These are phyloP conservation scores for Saccharomyces paradoxus DNA, from an alignment of 805 yeast species.

Conservation along the genomic window DNA sequence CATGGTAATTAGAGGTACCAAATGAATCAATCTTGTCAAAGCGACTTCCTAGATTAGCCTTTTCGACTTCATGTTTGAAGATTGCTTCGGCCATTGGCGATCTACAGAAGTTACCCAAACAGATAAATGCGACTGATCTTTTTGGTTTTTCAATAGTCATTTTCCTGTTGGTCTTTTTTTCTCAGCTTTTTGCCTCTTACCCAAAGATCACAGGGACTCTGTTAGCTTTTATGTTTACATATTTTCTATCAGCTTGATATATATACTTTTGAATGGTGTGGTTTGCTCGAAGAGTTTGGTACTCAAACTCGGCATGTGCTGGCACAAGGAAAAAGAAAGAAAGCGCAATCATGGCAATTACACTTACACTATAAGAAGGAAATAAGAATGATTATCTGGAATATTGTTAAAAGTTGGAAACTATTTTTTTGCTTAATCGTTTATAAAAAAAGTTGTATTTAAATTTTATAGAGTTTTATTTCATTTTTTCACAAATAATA, in stretches of 20 bases:
- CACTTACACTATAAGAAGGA: neutral
- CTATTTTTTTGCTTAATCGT: neutral
- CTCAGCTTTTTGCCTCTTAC: neutral
- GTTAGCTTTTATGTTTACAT: neutral
- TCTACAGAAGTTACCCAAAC: slow-evolving; percentile 87
- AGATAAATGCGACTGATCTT: slow-evolving; percentile 75
- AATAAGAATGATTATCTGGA: neutral
- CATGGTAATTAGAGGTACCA: slow-evolving; percentile 82
- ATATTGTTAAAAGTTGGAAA: neutral
- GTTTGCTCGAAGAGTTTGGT: neutral
- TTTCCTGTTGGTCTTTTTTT: neutral
- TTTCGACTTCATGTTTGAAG: slow-evolving; percentile 55
- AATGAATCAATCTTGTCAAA: slow-evolving; percentile 68
- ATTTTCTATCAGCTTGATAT: neutral
- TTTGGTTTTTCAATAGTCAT: slow-evolving; percentile 13
- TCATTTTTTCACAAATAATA: neutral
- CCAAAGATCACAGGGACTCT: too few species aligned
- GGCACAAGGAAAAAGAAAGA: neutral
- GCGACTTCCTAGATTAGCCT: slow-evolving; percentile 34
- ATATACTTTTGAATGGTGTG: neutral
- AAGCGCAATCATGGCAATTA: neutral
- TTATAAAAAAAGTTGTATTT: neutral
- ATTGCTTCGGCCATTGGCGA: slow-evolving; percentile 98
- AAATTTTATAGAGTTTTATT: neutral
- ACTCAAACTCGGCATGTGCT: neutral